Base-by-base conservation (phyloP, 495 filamentous ascomycete species). In the Podospora pseudoanserina region DNA sequence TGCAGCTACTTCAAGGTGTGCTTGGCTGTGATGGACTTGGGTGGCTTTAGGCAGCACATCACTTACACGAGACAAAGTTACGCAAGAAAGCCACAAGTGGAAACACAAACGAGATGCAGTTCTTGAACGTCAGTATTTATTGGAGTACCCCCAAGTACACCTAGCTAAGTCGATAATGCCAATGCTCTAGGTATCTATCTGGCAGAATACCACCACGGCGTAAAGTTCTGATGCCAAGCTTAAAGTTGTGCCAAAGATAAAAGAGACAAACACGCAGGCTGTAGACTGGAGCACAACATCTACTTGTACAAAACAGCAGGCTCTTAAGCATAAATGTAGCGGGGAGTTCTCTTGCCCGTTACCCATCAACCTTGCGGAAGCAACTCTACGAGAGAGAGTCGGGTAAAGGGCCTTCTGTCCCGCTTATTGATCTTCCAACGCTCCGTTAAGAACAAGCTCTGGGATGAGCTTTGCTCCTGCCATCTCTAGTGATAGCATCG, bases 321-420 rank as follows among this genome's bases (percentile, higher is more conserved):
- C 39, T 9, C 13, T 49, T 2, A 49, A 49, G 4, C 39, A 44
- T 64, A 32, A 3, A 72, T 78, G 74, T 78, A 66, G 77, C 86
- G 84, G 88, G 83, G 82, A 74, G 84, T 90, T 91, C 88, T 91
- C 87, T 89, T 89, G 88, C 89, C 86, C 82, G 78, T 80, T 81
- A 85, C 79, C 85, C 89, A 90, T 78, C 67, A 78, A 78, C 80
- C 79, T 76, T 75, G 77, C 77, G 78, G 81, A 77, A 70, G 76
- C 70, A 76, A 74, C 79, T 70, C 68, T 5, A 67, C 30, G 63
- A 23, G 66, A 23, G 66, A 75, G 77, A 76, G 39, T 79, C 76
- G 84, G 81, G 82, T 87, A 78, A 79, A 81, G 76, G 86, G 89
- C 88, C 88, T 90, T 91, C 87, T 84, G 73, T 77, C 84, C 86